phyloP scores from a whole-genome alignment of 208 protist genomes.

The Crithidia brevicula region DNA sequence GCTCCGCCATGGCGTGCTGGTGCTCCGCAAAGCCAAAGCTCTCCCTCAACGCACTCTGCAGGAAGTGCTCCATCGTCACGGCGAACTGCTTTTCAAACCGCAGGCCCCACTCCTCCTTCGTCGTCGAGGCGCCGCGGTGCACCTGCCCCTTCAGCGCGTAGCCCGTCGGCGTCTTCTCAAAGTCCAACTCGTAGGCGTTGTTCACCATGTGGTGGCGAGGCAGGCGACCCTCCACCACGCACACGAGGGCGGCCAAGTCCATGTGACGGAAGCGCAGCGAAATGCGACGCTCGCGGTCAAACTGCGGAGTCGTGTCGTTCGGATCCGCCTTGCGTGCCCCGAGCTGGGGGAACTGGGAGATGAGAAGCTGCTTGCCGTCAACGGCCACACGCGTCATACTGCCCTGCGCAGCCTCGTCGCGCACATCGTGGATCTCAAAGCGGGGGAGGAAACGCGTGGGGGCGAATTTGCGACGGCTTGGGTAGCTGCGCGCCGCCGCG shows the following conservation, averaged over 20 bases:
- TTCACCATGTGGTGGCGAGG: conserved; percentile 70
- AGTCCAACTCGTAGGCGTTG: conserved; percentile 75
- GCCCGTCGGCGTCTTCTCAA: conserved; percentile 61
- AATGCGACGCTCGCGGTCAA: conserved; percentile 79
- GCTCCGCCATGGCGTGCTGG: conserved; percentile 27
- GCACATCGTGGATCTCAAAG: conserved; percentile 90
- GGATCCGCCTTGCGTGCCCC: conserved; percentile 85
- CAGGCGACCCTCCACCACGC: conserved; percentile 64
- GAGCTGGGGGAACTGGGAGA: conserved; percentile 89
- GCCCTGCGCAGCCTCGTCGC: conserved; percentile 71
- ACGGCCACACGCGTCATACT: conserved; percentile 82
- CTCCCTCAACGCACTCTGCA: conserved; percentile 77
- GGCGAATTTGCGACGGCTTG: neutral
- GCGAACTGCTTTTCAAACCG: conserved; percentile 87
- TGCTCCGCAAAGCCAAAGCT: conserved; percentile 85
- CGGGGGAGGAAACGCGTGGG: conserved; percentile 55
- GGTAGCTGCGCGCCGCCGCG: neutral
- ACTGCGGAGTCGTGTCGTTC: conserved; percentile 87
- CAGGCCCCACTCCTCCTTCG: conserved; percentile 78
- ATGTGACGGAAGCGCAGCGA: conserved; percentile 78
- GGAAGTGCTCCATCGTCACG: conserved; percentile 83
- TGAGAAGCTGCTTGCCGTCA: conserved; percentile 74
- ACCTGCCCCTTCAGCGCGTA: conserved; percentile 77
- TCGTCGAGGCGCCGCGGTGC: conserved; percentile 55
- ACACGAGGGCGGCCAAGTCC: conserved; percentile 76